These are phyloP conservation scores for Taphrina deformans DNA, from an alignment of 1,139 yeast genomes.

Conservation along the genomic window DNA sequence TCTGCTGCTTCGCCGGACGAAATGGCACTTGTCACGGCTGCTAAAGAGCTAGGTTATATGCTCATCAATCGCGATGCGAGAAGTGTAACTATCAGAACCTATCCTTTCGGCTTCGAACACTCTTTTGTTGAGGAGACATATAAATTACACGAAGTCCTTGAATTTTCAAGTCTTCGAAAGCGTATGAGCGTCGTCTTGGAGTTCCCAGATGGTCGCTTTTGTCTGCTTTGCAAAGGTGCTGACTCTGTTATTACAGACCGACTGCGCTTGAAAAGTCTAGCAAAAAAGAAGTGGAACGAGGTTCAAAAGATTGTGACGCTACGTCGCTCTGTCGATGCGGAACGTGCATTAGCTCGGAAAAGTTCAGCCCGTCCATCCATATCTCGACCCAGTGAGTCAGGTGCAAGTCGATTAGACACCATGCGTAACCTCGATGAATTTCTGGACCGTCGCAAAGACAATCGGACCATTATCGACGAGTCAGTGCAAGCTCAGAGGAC, in stretches of 20 bases:
- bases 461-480: neutral
- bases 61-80: slow-evolving; percentile 67
- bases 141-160: slow-evolving; percentile 74
- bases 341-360: slow-evolving; percentile 55
- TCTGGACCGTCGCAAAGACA: neutral
- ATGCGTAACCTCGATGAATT: slow-evolving; percentile 28
- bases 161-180: slow-evolving; percentile 83
- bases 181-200: slow-evolving; percentile 87
- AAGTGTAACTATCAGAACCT: slow-evolving; percentile 65
- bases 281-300: slow-evolving; percentile 62
- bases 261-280: slow-evolving; percentile 59
- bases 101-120: slow-evolving; percentile 76
- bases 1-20: slow-evolving; percentile 98
- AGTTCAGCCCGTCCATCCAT: slow-evolving; percentile 43
- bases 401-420: slow-evolving; percentile 11
- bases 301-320: slow-evolving; percentile 59
- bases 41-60: slow-evolving; percentile 87
- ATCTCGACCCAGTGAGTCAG: slow-evolving; percentile 36
- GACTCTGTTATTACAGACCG: slow-evolving; percentile 87
- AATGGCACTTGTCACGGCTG: slow-evolving; percentile 87
- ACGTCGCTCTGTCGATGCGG: slow-evolving; percentile 80
- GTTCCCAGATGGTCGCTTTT: slow-evolving; percentile 76
- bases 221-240: slow-evolving; percentile 90
- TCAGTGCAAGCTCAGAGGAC: neutral
- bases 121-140: slow-evolving; percentile 67